phyloP scores from a whole-genome alignment of 2,329 filamentous ascomycete species.

The Diaporthe batatas region DNA sequence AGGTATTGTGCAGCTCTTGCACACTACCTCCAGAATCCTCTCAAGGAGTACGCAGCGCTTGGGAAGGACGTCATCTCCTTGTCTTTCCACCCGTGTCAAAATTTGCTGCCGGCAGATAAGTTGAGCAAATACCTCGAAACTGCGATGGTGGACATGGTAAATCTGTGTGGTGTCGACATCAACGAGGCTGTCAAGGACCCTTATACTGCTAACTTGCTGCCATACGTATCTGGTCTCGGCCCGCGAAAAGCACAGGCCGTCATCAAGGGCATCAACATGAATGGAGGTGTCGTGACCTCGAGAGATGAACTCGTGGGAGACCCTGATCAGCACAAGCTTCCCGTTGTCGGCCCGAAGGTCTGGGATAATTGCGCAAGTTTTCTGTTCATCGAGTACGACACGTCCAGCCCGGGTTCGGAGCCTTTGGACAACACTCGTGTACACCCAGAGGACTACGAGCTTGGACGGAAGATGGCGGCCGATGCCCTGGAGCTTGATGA shows the following conservation, averaged over 20 bases:
- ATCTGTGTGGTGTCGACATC: slow-evolving; percentile 94
- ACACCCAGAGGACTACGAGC: slow-evolving; percentile 97
- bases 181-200: slow-evolving; percentile 88
- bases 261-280: slow-evolving; percentile 90
- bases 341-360: slow-evolving; percentile 88
- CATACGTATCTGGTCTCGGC: slow-evolving; percentile 91
- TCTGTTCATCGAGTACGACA: slow-evolving; percentile 88
- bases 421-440: slow-evolving; percentile 97
- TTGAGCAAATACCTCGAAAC: slow-evolving; percentile 88
- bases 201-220: slow-evolving; percentile 88
- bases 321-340: slow-evolving; percentile 80
- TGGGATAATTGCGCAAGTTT: slow-evolving; percentile 99
- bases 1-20: slow-evolving; percentile 92
- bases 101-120: slow-evolving; percentile 89
- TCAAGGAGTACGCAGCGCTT: slow-evolving; percentile 96
- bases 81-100: slow-evolving; percentile 90
- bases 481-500: slow-evolving; percentile 97
- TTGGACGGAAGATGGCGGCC: slow-evolving; percentile 97
- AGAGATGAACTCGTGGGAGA: slow-evolving; percentile 92
- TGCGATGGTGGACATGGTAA: slow-evolving; percentile 99
- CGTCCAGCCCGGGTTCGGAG: slow-evolving; percentile 84
- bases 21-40: slow-evolving; percentile 92
- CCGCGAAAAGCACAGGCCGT: slow-evolving; percentile 89
- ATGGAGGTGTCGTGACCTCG: slow-evolving; percentile 86
- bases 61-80: slow-evolving; percentile 90